phyloP scores from a whole-genome alignment of 495 filamentous ascomycete species.

The Penicillium riverlandense region DNA sequence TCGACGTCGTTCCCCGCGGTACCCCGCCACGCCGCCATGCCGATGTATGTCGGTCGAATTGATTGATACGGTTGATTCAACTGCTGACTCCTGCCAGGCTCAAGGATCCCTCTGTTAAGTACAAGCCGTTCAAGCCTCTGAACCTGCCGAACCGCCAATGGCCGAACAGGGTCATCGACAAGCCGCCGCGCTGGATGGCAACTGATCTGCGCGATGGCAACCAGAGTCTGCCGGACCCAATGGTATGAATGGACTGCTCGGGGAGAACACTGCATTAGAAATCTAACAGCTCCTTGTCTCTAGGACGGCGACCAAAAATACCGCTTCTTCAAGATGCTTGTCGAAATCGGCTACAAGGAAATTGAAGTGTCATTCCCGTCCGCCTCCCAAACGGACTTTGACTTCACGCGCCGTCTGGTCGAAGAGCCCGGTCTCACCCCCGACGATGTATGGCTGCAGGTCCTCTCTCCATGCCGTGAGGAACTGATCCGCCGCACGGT shows the following conservation, averaged over 20 bases:
- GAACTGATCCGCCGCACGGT: conserved; percentile 90
- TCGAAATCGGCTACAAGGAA: conserved; percentile 93
- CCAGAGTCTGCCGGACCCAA: conserved; percentile 80
- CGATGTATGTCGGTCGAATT: conserved; percentile 23
- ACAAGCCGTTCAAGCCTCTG: conserved; percentile 70
- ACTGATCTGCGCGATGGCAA: conserved; percentile 86
- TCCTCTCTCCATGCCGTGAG: conserved; percentile 86
- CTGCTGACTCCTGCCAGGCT: conserved; percentile 52
- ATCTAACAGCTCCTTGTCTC: neutral
- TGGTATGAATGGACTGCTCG: conserved; percentile 46
- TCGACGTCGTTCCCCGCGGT: conserved; percentile 17
- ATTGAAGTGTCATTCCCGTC: conserved; percentile 97
- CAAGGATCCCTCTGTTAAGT: conserved; percentile 89
- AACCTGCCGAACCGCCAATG: conserved; percentile 84
- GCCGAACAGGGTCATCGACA: conserved; percentile 70
- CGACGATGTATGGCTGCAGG: conserved; percentile 93
- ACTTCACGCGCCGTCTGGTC: conserved; percentile 84
- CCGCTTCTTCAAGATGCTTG: conserved; percentile 90
- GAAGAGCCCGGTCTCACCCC: conserved; percentile 81
- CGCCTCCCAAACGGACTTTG: conserved; percentile 88
- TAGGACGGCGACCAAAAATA: conserved; percentile 93
- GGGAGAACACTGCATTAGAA: neutral
- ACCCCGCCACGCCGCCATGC: conserved; percentile 29
- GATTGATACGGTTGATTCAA: neutral
- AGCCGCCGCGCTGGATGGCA: conserved; percentile 77